Base-by-base conservation (phyloP, 2,329 filamentous ascomycete species). In the Myriosclerotinia duriaeana region DNA sequence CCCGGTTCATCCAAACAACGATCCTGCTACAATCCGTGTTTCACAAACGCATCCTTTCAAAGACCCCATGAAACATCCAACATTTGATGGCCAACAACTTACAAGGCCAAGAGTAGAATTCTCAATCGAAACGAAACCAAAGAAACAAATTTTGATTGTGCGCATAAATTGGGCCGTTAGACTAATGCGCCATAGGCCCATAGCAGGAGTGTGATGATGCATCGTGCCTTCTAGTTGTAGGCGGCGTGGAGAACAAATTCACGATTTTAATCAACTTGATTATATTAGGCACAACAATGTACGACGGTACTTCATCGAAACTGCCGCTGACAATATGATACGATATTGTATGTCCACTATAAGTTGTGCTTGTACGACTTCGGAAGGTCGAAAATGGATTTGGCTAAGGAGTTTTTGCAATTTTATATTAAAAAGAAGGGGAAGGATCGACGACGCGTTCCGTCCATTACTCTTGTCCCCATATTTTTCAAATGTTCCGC, bases 21-120 rank as follows among this genome's bases (percentile, higher is more conserved):
- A 15, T 38, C 44, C 53, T 65, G 63, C 53, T 30, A 59, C 63
- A 65, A 17, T 38, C 34, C 38, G 36, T 15, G 63, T 65, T 65
- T 65, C 53, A 65, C 42, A 50, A 26, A 3, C 40, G 34, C n/a
- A n/a, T 34, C 34, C n/a, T 36, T 58, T 38, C 26, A 7, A 40
- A 64, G 59, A 46, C 30, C 7, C 30, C 20, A 58, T 64, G 62
- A 64, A 58, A 64, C 62, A 64, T 64, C 11, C 53, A 58, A 64
- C 26, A 40, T 38, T 50, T 52, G 17, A 11, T 40, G 30, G 34
- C 63, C 53, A 65, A 59, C 42, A 59, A 46, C 6, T 11, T 3
- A 2, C 26, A 26, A 26, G 26, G 26, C 42, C 9, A 11, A 14
- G 9, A 22, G 42, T 22, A n/a, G 44, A 20, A 42, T 1, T 7